Conservation (phyloP, 2,329 filamentous ascomycete species). For the Cladosporium sp. region DNA sequence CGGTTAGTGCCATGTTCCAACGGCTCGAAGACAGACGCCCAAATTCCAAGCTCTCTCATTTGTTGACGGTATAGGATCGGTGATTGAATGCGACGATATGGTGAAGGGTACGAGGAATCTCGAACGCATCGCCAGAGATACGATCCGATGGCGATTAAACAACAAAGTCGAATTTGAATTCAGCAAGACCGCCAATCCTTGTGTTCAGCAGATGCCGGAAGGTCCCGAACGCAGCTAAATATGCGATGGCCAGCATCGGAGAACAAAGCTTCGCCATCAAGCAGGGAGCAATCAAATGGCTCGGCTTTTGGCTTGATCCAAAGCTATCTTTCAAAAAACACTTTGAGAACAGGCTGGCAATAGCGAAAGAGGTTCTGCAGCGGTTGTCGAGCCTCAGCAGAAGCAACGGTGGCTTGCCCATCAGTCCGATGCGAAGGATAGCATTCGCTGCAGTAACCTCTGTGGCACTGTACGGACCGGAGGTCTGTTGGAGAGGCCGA, state of each 20-base stretch:
- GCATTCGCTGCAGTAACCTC: background rate
- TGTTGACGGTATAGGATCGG: background rate
- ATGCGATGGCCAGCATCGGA: background rate
- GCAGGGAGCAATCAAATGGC: background rate
- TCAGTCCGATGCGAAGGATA: background rate
- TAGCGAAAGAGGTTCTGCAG: background rate
- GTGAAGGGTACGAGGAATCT: background rate
- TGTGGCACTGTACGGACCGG: background rate
- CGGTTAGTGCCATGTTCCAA: background rate
- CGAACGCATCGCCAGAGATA: background rate
- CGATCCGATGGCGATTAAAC: background rate
- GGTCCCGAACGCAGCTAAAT: background rate
- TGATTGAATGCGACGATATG: background rate
- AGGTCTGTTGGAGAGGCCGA: background rate
- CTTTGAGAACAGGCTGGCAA: background rate
- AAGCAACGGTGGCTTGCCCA: background rate
- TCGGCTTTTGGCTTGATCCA: background rate
- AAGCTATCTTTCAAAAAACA: background rate
- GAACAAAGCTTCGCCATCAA: background rate
- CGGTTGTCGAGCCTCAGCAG: background rate
- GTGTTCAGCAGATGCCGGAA: background rate
- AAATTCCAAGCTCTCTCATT: background rate
- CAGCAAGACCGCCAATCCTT: background rate
- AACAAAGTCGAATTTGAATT: background rate
- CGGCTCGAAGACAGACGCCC: background rate